Evolutionary conservation across 305 asterid species (phyloP).

Genomic region (Rubia tinctorum): DNA sequence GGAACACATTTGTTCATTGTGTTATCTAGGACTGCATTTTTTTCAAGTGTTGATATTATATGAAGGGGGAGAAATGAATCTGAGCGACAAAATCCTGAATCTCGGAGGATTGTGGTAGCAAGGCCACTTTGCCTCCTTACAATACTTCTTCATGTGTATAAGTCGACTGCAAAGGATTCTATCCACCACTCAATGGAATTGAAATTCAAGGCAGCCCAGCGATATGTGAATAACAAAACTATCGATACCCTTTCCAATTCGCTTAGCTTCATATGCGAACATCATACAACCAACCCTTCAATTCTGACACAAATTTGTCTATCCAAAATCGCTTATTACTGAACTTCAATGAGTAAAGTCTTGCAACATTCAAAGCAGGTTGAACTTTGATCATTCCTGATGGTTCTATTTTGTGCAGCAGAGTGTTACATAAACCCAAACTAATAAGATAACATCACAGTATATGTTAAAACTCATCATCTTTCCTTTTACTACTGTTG

Average conservation of each 20-base stretch:
- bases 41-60: no score
- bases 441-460: not conserved
- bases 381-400: not conserved
- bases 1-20: not conserved
- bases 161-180: no score
- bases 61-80: no score
- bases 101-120: no score
- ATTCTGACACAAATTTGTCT: not conserved
- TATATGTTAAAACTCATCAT: conserved; percentile 9
- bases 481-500: conserved; percentile 41
- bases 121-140: no score
- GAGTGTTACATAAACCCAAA: conserved; percentile 3
- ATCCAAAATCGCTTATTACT: not conserved
- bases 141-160: no score
- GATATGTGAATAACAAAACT: no score
- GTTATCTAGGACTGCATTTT: not conserved
- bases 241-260: no score
- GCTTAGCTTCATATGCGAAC: no score
- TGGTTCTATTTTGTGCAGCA: not conserved
- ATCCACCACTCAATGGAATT: no score
- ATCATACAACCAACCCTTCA: not conserved
- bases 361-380: not conserved
- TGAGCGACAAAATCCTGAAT: no score
- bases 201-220: no score
- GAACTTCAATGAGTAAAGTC: not conserved